phyloP scores from a whole-genome alignment of 805 yeast species.

The Priceomyces carsonii region DNA sequence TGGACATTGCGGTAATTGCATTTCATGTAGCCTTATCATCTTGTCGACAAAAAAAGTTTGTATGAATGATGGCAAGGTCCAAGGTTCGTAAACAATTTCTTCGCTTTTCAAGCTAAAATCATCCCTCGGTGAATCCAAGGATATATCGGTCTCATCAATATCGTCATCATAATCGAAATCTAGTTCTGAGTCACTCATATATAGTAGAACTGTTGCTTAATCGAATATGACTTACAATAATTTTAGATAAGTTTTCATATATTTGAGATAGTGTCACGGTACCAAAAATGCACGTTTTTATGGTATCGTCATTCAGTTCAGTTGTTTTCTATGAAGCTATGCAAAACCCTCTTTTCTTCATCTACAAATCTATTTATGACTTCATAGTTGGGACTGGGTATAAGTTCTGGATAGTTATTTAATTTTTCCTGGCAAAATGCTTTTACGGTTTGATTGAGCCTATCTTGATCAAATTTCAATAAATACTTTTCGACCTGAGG shows the following conservation, averaged over 20 bases:
- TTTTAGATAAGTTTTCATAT: no score
- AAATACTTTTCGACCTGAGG: constrained; percentile 19
- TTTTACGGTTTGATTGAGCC: constrained; percentile 14
- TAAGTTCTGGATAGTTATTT: constrained; percentile 15
- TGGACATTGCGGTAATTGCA: constrained; percentile 27
- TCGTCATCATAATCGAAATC: constrained; percentile 15
- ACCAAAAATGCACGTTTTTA: no score
- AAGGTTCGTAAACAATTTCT: constrained; percentile 20
- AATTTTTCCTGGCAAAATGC: constrained; percentile 29
- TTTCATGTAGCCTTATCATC: constrained; percentile 19
- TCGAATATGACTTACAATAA: no score
- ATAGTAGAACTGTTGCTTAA: no score
- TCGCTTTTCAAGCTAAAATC: background rate
- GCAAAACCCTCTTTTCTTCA: constrained; percentile 26
- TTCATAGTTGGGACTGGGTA: constrained; percentile 9
- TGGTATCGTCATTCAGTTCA: no score
- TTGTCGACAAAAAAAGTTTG: constrained; percentile 22
- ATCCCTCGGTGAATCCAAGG: constrained; percentile 13
- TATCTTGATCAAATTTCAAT: constrained; percentile 12
- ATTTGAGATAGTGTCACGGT: no score
- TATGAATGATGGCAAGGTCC: constrained; percentile 28
- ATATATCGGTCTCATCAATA: constrained; percentile 11
- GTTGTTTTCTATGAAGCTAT: constrained; percentile 1
- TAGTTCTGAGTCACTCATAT: constrained; percentile 8
- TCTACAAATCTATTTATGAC: constrained; percentile 18